Conservation (phyloP, 2,329 filamentous ascomycete species). For the Stagonosporopsis cucurbitacearum region DNA sequence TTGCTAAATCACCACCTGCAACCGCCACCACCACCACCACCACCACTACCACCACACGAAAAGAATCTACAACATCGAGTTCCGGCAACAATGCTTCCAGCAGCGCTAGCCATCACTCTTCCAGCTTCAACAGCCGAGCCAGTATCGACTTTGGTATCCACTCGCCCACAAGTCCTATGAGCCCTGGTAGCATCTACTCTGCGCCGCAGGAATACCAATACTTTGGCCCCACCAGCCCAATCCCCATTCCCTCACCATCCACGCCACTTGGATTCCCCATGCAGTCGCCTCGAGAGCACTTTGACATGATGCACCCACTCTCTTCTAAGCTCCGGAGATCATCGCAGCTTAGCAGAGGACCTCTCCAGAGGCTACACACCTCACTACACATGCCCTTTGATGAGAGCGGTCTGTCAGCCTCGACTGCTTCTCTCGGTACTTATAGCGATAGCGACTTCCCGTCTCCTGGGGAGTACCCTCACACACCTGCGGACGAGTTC, state of each 20-base stretch:
- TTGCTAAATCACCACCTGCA: conserved; percentile 55
- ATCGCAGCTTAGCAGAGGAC: conserved; percentile 45
- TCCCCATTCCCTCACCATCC: conserved; percentile 48
- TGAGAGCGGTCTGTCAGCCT: conserved; percentile 52
- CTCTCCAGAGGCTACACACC: conserved; percentile 54
- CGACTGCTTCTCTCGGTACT: conserved; percentile 55
- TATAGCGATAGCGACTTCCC: conserved; percentile 58
- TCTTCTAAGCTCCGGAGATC: conserved; percentile 48
- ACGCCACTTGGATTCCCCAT: conserved; percentile 49
- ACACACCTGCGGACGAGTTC: conserved; percentile 55
- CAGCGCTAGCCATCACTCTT: conserved; percentile 34
- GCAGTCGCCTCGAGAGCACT: conserved; percentile 45
- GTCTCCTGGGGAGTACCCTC: conserved; percentile 56
- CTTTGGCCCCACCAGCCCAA: conserved; percentile 48
- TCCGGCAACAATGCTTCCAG: conserved; percentile 25
- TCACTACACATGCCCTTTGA: conserved; percentile 51
- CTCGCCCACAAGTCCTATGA: conserved; percentile 46
- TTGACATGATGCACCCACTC: conserved; percentile 45
- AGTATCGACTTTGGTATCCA: conserved; percentile 46
- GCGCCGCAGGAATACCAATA: conserved; percentile 47
- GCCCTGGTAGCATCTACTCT: conserved; percentile 41
- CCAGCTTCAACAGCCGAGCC: conserved; percentile 36
- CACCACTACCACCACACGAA: conserved; percentile 33
- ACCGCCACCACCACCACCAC: conserved; percentile 22
- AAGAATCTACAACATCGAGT: conserved; percentile 35